These are phyloP conservation scores for Medicago arabica DNA, from an alignment of 306 rosid species.

Conservation along the genomic window DNA sequence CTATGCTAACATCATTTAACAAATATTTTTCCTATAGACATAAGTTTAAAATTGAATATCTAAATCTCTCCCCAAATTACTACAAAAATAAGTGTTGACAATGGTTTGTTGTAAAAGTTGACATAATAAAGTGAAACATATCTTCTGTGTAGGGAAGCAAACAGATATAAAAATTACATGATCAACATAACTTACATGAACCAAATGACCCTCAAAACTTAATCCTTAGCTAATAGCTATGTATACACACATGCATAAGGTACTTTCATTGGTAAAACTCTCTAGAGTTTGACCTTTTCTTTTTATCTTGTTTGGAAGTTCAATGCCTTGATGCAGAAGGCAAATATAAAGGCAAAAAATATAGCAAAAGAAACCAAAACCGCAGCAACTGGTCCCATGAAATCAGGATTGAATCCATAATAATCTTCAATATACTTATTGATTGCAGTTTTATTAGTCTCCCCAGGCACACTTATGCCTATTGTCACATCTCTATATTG, in stretches of 20 bases:
- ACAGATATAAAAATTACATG: too few relatives aligned
- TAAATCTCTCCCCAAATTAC: too few relatives aligned
- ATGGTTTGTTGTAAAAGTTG: too few relatives aligned
- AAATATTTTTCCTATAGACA: too few relatives aligned
- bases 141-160: too few relatives aligned
- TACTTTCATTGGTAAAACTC: background rate
- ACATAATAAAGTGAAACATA: too few relatives aligned
- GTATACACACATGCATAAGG: background rate
- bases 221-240: background rate
- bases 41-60: too few relatives aligned
- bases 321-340: constrained; percentile 66
- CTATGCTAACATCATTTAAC: too few relatives aligned
- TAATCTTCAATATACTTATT: constrained; percentile 53
- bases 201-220: background rate
- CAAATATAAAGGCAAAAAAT: constrained; percentile 88
- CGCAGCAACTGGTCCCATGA: constrained; percentile 85
- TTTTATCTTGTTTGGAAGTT: constrained; percentile 84
- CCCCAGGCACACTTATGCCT: constrained; percentile 61
- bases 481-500: constrained; percentile 73
- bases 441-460: constrained; percentile 4
- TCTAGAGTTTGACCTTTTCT: background rate
- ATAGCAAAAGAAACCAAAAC: constrained; percentile 72
- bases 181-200: background rate
- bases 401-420: constrained; percentile 67
- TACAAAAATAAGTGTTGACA: too few relatives aligned